A percentile compares a stretch with the other conserved stretches of the same genome.
These are phyloP conservation scores for Trichoderma asperelloides DNA, from an alignment of 495 filamentous ascomycete species.

Conservation along the genomic window DNA sequence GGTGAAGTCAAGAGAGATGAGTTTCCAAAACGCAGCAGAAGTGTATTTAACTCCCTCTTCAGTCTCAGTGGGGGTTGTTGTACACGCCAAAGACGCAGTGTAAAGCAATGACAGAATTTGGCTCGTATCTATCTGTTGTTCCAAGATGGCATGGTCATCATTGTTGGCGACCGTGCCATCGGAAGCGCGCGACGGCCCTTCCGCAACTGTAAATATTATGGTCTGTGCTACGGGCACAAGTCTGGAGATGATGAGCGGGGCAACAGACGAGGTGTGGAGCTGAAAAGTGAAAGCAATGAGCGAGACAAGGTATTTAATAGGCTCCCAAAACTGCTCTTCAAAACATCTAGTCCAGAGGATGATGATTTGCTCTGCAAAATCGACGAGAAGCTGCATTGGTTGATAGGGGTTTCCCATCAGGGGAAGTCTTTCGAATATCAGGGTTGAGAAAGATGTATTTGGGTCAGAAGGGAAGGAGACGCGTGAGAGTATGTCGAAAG, in stretches of 20 bases:
- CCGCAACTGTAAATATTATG: constrained; percentile 23
- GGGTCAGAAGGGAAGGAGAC: constrained; percentile 33
- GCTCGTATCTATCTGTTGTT: constrained; percentile 25
- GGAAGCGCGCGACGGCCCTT: constrained; percentile 19
- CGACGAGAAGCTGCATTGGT: constrained; percentile 29
- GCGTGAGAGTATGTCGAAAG: constrained; percentile 34
- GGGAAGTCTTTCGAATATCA: constrained; percentile 35
- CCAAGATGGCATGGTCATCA: constrained; percentile 19
- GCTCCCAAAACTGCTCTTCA: constrained; percentile 30
- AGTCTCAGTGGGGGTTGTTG: constrained; percentile 13
- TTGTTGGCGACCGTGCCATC: constrained; percentile 21
- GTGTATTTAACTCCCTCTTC: neutral
- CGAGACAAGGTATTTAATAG: constrained; percentile 34
- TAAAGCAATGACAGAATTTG: constrained; percentile 34
- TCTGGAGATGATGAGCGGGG: constrained; percentile 32
- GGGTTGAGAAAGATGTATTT: constrained; percentile 30
- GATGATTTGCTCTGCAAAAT: constrained; percentile 35
- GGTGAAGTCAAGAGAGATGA: constrained; percentile 38
- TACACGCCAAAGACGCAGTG: constrained; percentile 30
- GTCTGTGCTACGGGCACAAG: constrained; percentile 33
- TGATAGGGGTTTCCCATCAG: constrained; percentile 25
- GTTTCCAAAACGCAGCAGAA: constrained; percentile 31
- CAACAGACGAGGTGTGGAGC: constrained; percentile 29
- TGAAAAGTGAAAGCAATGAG: constrained; percentile 30
- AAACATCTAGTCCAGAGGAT: constrained; percentile 37